Percentiles rank a stretch among this genome's conserved stretches.
Conservation (phyloP, 768 basidiomycete genomes). For the Pleurotus ostreatus region DNA sequence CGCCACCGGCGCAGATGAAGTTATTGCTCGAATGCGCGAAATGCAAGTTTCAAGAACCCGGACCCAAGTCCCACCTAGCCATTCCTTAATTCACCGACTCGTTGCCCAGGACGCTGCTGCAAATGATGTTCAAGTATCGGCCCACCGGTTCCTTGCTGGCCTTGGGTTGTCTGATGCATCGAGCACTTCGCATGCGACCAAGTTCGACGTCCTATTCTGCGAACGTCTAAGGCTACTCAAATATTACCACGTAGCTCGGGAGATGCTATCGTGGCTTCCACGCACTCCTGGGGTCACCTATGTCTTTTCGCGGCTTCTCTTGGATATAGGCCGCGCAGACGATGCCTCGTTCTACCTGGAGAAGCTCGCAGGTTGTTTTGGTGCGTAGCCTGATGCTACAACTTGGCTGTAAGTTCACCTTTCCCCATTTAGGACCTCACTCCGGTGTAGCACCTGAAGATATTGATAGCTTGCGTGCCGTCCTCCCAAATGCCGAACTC, state of each 20-base stretch:
- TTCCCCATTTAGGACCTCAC: slow-evolving; percentile 36
- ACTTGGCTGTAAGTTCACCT: slow-evolving; percentile 10
- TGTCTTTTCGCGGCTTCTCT: slow-evolving; percentile 63
- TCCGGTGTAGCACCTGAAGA: slow-evolving; percentile 56
- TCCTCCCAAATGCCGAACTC: slow-evolving; percentile 55
- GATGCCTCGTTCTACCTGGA: slow-evolving; percentile 74
- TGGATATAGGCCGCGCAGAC: slow-evolving; percentile 62
- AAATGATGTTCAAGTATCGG: slow-evolving; percentile 49
- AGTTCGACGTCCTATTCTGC: slow-evolving; percentile 69
- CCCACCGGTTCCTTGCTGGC: slow-evolving; percentile 67
- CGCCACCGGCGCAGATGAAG: slow-evolving; percentile 48
- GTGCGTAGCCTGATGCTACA: slow-evolving; percentile 36
- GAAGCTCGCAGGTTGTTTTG: slow-evolving; percentile 70
- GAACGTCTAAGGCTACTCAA: slow-evolving; percentile 63
- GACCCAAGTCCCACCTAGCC: slow-evolving; percentile 44
- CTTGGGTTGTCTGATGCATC: slow-evolving; percentile 65
- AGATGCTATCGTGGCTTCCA: slow-evolving; percentile 75
- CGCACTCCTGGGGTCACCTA: slow-evolving; percentile 73
- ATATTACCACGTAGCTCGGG: slow-evolving; percentile 55
- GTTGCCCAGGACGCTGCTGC: slow-evolving; percentile 48
- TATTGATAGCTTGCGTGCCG: slow-evolving; percentile 51
- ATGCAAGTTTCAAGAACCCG: slow-evolving; percentile 64
- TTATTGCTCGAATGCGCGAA: slow-evolving; percentile 62
- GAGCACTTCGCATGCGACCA: slow-evolving; percentile 63
- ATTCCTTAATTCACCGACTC: slow-evolving; percentile 62